Percentiles rank a stretch among this genome's conserved stretches.
phyloP scores from a whole-genome alignment of 1,284 basidiomycete genomes.

The Rhodotorula sp. region DNA sequence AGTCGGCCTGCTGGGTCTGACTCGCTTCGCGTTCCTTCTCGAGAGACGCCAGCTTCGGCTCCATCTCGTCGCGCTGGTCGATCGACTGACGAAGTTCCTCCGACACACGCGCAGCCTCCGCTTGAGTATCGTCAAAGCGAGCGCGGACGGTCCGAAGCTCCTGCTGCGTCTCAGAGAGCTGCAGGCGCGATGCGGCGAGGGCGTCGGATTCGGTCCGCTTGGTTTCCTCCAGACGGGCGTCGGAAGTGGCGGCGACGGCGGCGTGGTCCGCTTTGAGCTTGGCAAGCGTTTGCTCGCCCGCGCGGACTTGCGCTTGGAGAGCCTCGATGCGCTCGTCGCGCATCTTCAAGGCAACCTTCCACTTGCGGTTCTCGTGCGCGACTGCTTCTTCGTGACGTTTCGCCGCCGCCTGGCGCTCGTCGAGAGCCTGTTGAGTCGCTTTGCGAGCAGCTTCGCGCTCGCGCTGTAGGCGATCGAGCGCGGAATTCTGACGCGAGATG shows the following conservation, averaged over 20 bases:
- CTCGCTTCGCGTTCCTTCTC: too few species aligned
- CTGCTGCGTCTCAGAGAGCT: too few species aligned
- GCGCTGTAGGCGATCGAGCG: background rate
- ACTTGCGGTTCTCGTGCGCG: background rate
- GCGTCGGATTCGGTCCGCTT: too few species aligned
- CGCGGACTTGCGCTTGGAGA: background rate
- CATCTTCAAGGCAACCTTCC: background rate
- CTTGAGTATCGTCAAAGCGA: too few species aligned
- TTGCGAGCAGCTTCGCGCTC: background rate
- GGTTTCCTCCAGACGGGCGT: background rate
- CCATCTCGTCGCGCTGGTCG: background rate
- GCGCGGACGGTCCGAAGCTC: too few species aligned
- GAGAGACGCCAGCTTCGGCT: background rate
- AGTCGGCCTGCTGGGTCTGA: too few species aligned
- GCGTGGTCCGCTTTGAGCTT: background rate
- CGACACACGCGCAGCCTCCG: too few species aligned
- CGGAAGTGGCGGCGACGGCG: background rate
- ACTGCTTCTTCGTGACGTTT: background rate
- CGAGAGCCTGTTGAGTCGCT: background rate
- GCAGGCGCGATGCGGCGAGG: too few species aligned
- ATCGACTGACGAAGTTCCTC: too few species aligned
- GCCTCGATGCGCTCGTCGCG: background rate
- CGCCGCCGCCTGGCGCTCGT: background rate
- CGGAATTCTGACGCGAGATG: background rate
- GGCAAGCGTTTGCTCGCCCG: background rate